phyloP scores from a whole-genome alignment of 2,329 filamentous ascomycete species.

The Trichoderma breve region DNA sequence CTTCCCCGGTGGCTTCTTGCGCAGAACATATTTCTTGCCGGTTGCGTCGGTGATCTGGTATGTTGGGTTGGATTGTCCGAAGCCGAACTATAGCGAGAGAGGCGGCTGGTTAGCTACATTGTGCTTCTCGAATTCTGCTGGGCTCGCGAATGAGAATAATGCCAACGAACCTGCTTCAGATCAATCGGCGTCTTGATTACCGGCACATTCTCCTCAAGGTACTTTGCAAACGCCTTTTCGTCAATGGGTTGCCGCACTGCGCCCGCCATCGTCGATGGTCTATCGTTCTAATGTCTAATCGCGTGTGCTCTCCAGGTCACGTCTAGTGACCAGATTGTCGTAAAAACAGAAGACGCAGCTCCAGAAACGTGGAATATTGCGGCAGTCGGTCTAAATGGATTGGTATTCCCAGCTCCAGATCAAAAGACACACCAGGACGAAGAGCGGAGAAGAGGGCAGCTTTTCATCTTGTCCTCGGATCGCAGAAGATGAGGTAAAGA shows the following conservation, averaged over 20 bases:
- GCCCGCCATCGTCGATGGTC: constrained; percentile 66
- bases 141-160: not conserved
- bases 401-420: not conserved
- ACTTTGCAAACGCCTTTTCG: constrained; percentile 72
- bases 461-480: not conserved
- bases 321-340: not conserved
- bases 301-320: not conserved
- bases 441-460: not conserved
- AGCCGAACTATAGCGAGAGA: constrained; percentile 70
- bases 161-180: constrained; percentile 68
- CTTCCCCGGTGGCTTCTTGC: constrained; percentile 96
- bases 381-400: not conserved
- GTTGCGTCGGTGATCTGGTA: constrained; percentile 80
- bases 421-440: not conserved
- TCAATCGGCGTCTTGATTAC: constrained; percentile 79
- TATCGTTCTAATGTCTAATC: not conserved
- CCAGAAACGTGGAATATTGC: not conserved
- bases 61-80: constrained; percentile 95
- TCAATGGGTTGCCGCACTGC: constrained; percentile 88
- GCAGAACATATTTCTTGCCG: constrained; percentile 76
- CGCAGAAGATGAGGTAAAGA: not conserved
- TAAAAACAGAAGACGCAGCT: not conserved
- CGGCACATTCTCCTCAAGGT: constrained; percentile 75
- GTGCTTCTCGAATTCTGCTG: not conserved
- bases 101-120: constrained; percentile 6